Percentiles rank a stretch among this genome's conserved stretches.
Evolutionary conservation across 495 filamentous ascomycete genomes (phyloP).

Genomic region (Aspergillus nidulans): DNA sequence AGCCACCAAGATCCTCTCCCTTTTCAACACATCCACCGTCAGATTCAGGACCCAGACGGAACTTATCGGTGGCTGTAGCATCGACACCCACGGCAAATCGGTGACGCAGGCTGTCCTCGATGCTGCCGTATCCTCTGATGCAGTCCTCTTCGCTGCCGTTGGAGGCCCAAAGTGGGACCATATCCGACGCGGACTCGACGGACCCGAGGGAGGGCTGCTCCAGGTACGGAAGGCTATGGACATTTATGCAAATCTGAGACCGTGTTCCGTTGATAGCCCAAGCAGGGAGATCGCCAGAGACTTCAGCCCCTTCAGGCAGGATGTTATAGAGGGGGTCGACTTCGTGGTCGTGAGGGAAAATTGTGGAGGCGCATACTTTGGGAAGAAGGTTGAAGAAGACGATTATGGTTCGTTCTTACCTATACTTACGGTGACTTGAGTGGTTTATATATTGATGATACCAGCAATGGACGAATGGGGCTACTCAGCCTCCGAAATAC

Average conservation of each 20-base stretch:
- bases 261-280: constrained; percentile 41
- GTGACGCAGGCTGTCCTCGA: constrained; percentile 43
- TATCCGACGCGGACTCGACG: constrained; percentile 35
- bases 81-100: constrained; percentile 42
- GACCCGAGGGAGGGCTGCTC: constrained; percentile 44
- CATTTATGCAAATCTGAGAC: constrained; percentile 48
- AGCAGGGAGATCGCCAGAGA: constrained; percentile 34
- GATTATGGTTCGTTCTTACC: constrained; percentile 32
- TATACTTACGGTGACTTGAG: no score
- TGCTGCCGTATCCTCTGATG: constrained; percentile 36
- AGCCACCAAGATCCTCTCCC: constrained; percentile 47
- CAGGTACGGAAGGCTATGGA: constrained; percentile 45
- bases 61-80: constrained; percentile 45
- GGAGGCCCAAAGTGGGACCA: constrained; percentile 50
- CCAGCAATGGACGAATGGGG: constrained; percentile 47
- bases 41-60: constrained; percentile 42
- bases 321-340: constrained; percentile 43
- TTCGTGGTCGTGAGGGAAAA: constrained; percentile 50
- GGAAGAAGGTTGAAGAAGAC: constrained; percentile 42
- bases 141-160: constrained; percentile 48
- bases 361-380: constrained; percentile 52
- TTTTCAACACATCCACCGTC: constrained; percentile 32
- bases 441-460: background rate
- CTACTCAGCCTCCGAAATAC: constrained; percentile 42
- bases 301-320: constrained; percentile 42